phyloP scores from a whole-genome alignment of 345 rosid species.

The Isatis tinctoria region DNA sequence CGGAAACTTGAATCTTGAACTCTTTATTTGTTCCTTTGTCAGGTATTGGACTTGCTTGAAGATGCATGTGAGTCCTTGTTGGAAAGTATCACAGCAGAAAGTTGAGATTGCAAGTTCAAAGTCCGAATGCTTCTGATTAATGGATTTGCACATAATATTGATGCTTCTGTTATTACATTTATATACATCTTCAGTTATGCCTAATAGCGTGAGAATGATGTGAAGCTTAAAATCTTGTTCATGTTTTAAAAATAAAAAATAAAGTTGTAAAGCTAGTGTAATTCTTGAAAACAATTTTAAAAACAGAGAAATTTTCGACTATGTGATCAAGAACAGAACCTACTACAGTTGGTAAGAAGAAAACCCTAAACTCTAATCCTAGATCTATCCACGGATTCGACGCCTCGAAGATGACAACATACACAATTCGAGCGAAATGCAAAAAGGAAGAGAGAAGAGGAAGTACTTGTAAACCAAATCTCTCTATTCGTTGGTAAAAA shows the following conservation, averaged over 20 bases:
- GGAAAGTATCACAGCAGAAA: constrained; percentile 58
- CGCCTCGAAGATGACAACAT: no score
- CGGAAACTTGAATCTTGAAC: neutral
- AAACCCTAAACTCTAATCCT: no score
- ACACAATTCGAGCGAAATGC: no score
- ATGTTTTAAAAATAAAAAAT: neutral
- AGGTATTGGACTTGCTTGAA: constrained; percentile 88
- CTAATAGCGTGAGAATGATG: neutral
- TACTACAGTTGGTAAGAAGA: no score
- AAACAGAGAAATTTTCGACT: no score
- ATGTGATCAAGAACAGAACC: no score
- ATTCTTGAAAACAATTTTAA: no score
- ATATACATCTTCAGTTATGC: neutral
- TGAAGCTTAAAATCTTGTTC: neutral
- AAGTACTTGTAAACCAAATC: no score
- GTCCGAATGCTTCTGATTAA: neutral
- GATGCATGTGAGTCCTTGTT: constrained; percentile 90
- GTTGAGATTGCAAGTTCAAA: neutral
- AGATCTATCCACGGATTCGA: no score
- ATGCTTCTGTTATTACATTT: neutral
- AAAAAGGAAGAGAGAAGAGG: no score
- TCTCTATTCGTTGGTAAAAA: no score
- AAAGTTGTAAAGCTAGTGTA: neutral
- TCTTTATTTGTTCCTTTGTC: neutral
- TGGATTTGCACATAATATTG: neutral